Evolutionary conservation across 257 asterid species (phyloP), one percentile per base, ranked within the genome.

Genomic region (Linaria vulgaris): DNA sequence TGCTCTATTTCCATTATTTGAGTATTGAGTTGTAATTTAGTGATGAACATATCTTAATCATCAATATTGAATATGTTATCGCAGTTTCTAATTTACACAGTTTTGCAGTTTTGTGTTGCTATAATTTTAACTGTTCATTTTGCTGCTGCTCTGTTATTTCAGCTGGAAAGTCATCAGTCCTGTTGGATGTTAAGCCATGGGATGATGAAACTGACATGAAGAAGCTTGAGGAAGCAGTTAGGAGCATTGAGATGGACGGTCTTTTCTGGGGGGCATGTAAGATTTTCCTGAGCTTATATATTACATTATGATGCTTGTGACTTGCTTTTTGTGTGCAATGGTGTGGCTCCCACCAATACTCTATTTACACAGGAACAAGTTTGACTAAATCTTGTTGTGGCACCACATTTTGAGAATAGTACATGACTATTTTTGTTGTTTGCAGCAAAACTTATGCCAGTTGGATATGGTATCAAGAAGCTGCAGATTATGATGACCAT

Each of bases 171-270:
- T 79, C 85, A 24, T 79, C 85, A 14, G 70, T 79, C 11, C 67
- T 79, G 9, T 12, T 89, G 88, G 97, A 89, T 69, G 68, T 90
- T 5, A 90, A 90, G 67, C 95, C 97, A 60, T 87, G 97, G 97
- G 99, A 94, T 71, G 99, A 94, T 27, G 99, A 94, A 74, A 94
- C 99, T 13, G 97, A 87, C 63, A 94, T 94, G 99, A 80, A 89
- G 63, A 80, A 82, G 74, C 97, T 92, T 13, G 99, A 92, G 70
- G 99, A 92, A 78, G 91, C 95, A 19, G 95, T 92, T 45, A 78
- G 89, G 60, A 64, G 82, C 49, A 88, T 91, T 66, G 21, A 71
- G 45, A 69, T 83, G 88, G 98, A 91, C 48, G 98, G 99, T 71
- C 86, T 92, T 49, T 47, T 74, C 47, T 92, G 89, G 94, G 99